phyloP scores from a whole-genome alignment of 1,284 basidiomycete species.

The Quambalaria eucalypti region DNA sequence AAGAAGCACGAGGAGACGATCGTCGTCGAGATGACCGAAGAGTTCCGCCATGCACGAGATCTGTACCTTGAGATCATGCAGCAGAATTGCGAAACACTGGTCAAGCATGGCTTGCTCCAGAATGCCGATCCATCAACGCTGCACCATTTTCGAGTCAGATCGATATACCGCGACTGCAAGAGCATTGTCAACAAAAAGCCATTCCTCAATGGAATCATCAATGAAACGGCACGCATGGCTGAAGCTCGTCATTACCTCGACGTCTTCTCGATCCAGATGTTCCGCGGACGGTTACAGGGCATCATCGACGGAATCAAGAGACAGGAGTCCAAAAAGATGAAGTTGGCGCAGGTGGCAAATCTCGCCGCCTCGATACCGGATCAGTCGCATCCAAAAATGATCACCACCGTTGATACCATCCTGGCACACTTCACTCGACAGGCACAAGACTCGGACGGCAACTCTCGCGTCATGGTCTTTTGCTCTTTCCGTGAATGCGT shows the following conservation, averaged over 20 bases:
- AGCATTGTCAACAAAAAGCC: slow-evolving; percentile 14
- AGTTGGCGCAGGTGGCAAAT: slow-evolving; percentile 45
- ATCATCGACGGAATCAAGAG: slow-evolving; percentile 46
- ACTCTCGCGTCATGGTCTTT: slow-evolving; percentile 88
- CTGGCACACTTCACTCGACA: slow-evolving; percentile 27
- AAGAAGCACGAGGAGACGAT: slow-evolving; percentile 56
- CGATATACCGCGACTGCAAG: slow-evolving; percentile 10
- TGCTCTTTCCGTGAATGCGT: slow-evolving; percentile 79
- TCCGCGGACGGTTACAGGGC: slow-evolving; percentile 47
- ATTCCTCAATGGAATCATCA: slow-evolving; percentile 16
- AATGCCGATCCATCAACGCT: slow-evolving; percentile 27
- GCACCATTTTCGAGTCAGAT: slow-evolving; percentile 31
- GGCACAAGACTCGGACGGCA: slow-evolving; percentile 57
- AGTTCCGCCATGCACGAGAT: slow-evolving; percentile 33
- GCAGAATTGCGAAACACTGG: slow-evolving; percentile 25
- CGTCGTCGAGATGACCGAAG: slow-evolving; percentile 29
- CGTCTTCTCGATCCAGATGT: slow-evolving; percentile 59
- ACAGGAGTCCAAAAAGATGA: slow-evolving; percentile 36
- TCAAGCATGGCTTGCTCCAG: slow-evolving; percentile 25
- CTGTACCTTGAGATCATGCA: slow-evolving; percentile 46
- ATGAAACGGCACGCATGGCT: slow-evolving; percentile 31
- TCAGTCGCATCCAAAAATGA: slow-evolving; percentile 78
- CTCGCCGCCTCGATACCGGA: slow-evolving; percentile 27
- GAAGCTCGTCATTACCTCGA: slow-evolving; percentile 49
- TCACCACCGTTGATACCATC: slow-evolving; percentile 54